Conservation (phyloP, 305 asterid genomes). For the Ajuga reptans region DNA sequence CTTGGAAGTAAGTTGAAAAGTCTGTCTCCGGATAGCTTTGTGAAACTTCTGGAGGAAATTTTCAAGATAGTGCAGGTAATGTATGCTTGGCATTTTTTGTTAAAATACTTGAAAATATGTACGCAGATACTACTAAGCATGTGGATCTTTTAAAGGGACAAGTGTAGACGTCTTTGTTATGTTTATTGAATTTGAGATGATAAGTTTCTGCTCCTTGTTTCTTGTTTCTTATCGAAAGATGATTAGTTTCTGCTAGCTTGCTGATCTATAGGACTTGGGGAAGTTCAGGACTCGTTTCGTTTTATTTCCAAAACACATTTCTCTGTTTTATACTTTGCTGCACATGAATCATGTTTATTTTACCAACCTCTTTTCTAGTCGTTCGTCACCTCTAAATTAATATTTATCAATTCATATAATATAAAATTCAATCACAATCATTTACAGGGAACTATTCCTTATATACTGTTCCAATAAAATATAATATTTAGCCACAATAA, state of each 20-base stretch:
- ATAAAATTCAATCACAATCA: too few relatives aligned
- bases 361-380: too few relatives aligned
- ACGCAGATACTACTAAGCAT: neutral
- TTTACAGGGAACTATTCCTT: too few relatives aligned
- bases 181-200: slow-evolving; percentile 12
- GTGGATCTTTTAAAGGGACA: slow-evolving; percentile 1
- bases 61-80: slow-evolving; percentile 93
- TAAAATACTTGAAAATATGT: slow-evolving; percentile 17
- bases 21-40: slow-evolving; percentile 78
- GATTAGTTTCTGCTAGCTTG: slow-evolving; percentile 13
- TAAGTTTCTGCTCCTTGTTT: slow-evolving; percentile 13
- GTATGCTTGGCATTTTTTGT: slow-evolving; percentile 35
- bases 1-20: slow-evolving; percentile 85
- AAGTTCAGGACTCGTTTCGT: neutral
- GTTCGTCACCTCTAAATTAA: too few relatives aligned
- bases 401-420: too few relatives aligned
- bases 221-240: slow-evolving; percentile 14
- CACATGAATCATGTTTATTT: too few relatives aligned
- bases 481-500: too few relatives aligned
- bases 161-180: neutral
- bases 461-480: too few relatives aligned
- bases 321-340: too few relatives aligned
- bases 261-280: slow-evolving; percentile 13
- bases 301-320: too few relatives aligned
- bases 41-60: slow-evolving; percentile 77